Evolutionary conservation across 2,329 filamentous ascomycete genomes (phyloP), one percentile per base, ranked within the genome.

Genomic region (Paraconiothyrium sp.): DNA sequence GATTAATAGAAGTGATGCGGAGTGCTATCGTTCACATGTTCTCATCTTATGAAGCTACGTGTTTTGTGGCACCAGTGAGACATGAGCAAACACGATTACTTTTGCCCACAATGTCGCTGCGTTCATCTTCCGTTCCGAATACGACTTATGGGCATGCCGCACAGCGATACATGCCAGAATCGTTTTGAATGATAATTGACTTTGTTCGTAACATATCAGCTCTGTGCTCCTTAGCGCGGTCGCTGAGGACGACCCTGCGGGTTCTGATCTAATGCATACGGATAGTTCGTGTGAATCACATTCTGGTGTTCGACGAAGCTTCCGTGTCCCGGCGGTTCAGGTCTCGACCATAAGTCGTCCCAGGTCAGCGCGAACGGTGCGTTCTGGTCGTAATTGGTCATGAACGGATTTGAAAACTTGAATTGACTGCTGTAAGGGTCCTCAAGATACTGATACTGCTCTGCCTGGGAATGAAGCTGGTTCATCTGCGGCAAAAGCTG

Each of bases 331-430:
- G 14, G 22, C 13, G 34, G 9, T n/a, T n/a, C 35, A 43, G 22
- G 3, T 16, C 27, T 34, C 32, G 49, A n/a, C 39, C 37, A 55
- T 13, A 55, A 32, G 11, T 55, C 39, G 2, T 32, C 35, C 14
- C n/a, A 4, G n/a, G 2, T 44, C 27, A 55, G 16, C 22, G 16
- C 22, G 20, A 55, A 44, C 14, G 52, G 52, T 14, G 27, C 22
- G 39, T 44, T 24, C n/a, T 55, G 24, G 13, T 55, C 52, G 39
- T 32, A 44, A 24, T 39, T 44, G 8, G 52, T 55, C 13, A 46
- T 46, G 30, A 55, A 55, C 24, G 52, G 52, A 13, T 44, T 55
- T 13, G 52, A 44, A 32, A 43, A 55, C 52, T 46, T 46, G 24
- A 27, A 44, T 6, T 37, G 11, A 44, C 46, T 55, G 14, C 30